Evolutionary conservation across 2,329 filamentous ascomycete genomes (phyloP), one percentile per base, ranked within the genome.

Genomic region (Ophiocordyceps camponoti-floridani): DNA sequence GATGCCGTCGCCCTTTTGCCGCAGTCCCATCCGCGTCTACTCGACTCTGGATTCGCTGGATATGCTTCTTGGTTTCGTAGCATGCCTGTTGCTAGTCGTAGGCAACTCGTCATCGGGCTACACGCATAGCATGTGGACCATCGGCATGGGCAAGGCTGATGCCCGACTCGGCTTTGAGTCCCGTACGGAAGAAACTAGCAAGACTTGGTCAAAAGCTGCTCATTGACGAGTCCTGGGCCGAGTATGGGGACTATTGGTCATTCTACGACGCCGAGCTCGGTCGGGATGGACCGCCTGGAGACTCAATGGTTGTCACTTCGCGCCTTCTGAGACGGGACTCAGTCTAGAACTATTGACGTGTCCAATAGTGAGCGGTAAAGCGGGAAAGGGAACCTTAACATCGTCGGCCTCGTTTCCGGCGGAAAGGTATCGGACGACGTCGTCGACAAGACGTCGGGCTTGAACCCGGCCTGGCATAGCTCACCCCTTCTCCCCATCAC

Each of bases 21-120:
- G 16, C 58, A 57, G 26, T 48, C 57, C 2, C 59, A 53, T 46
- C 53, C 54, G 2, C 46, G 56, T 9, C 54, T 66, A 12, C 54
- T 50, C 42, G 50, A 57, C 18, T 50, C 53, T 13, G 60, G 59
- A 10, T 56, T 59, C 16, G 50, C 53, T 2, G 55, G 57, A 12
- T 56, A 58, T 45, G 51, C 45, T 13, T 52, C 42, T 41, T 60
- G 58, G 58, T 54, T 52, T 26, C 52, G 51, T 16, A 52, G 55
- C 45, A 53, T 47, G 16, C 52, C 47, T 3, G 47, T 43, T 9
- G 41, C 48, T 41, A n/a, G 52, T 57, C 28, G 44, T 58, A 41
- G 48, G 43, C 19, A 52, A 55, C 44, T 48, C 47, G 28, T 51
- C 48, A 4, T 56, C 57, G 0, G 56, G 57, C 2, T 59, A 59